Evolutionary conservation across 163 green algal genomes (phyloP), one percentile per base, ranked within the genome.

Genomic region (Scenedesmus sp.): DNA sequence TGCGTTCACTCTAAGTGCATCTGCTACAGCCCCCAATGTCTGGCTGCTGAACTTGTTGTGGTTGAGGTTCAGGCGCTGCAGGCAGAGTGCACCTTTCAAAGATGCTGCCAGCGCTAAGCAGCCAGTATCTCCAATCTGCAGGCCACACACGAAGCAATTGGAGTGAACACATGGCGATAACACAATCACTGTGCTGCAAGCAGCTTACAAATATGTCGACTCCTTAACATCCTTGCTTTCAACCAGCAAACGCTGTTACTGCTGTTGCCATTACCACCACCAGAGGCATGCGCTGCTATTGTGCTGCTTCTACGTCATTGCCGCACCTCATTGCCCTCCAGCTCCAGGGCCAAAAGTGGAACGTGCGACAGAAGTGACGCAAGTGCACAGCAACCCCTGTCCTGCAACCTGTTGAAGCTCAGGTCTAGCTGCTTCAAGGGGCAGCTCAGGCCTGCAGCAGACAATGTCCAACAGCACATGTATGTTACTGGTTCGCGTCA

Each of bases 241-340:
- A 16, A 26, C 46, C 23, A 1, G 70, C 70, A 79, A 5, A 23
- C 8, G 59, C 59, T 79, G 18, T 66, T 15, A 15, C 12, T 56
- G 83, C 23, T 12, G 16, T 26, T 55, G 23, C 83, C 57, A n/a
- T 4, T 66, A 54, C 57, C 83, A 52, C 23, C 83, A 55, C 34
- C 34, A 46, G 34, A 70, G n/a, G 83, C 26, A 46, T 70, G 54
- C 55, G 56, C 16, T 74, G n/a, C 56, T 88, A 55, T 54, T 74
- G 15, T 54, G 10, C 26, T 34, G 82, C 34, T 88, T 52, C 54
- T 74, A 18, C 55, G 12, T 70, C 23, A 4, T 20, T 23, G 5
- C 26, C 88, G 18, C 81, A 96, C 94, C 90, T 88, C 52, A 83
- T 96, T 96, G 62, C 88, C 92, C 86, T 96, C 94, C 88, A 96